phyloP scores from a whole-genome alignment of 768 basidiomycete genomes.

The Hydnum rufescens region DNA sequence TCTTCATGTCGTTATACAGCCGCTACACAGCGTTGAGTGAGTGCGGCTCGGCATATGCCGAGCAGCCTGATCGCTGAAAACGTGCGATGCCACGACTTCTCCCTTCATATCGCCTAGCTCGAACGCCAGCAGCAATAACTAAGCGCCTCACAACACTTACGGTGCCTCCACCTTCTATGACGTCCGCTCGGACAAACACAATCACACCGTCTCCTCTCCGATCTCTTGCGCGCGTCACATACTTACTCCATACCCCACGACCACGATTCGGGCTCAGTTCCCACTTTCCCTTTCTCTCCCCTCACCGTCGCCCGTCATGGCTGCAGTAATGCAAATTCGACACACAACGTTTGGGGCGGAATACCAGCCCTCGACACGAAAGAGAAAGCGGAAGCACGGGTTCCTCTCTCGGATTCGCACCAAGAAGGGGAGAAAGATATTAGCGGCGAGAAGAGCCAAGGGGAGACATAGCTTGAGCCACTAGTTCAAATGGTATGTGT shows the following conservation, averaged over 20 bases:
- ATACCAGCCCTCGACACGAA: slow-evolving; percentile 91
- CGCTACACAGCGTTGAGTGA: no score
- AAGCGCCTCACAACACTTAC: no score
- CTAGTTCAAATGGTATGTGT: no score
- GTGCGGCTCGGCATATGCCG: no score
- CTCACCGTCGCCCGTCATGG: neutral
- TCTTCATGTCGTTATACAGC: no score
- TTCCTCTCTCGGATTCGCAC: slow-evolving; percentile 62
- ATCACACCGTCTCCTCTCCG: neutral
- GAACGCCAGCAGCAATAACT: no score
- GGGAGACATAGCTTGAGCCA: slow-evolving; percentile 68
- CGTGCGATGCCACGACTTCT: no score
- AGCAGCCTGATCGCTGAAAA: no score
- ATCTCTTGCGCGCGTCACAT: neutral
- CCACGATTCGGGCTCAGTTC: neutral
- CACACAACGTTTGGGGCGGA: slow-evolving; percentile 60
- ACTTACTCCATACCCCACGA: neutral
- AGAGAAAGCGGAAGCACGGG: slow-evolving; percentile 81
- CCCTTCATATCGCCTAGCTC: no score
- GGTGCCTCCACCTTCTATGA: no score
- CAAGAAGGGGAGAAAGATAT: slow-evolving; percentile 48
- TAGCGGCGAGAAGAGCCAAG: slow-evolving; percentile 49
- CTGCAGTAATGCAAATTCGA: slow-evolving; percentile 27
- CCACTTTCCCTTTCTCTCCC: neutral
- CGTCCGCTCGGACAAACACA: neutral